Evolutionary conservation across 148 eudicot genomes (phyloP), one percentile per base, ranked within the genome.

Genomic region (Talinum fruticosum): DNA sequence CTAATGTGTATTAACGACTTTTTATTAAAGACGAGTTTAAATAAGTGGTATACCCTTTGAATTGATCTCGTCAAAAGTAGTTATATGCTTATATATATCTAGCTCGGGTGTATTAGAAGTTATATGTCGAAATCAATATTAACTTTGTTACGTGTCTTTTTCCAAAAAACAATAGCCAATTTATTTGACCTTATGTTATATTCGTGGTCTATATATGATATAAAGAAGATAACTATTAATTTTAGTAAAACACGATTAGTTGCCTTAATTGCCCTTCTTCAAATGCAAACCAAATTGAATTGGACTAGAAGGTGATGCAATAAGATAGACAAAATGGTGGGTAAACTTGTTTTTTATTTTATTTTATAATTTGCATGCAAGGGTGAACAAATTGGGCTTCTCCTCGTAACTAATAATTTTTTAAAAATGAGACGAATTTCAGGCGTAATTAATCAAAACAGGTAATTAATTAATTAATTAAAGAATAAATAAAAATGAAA

Each of bases 241-340:
- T 8, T 49, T 54, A n/a, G 6, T n/a, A 24, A n/a, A 59, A 59
- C 64, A 59, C 64, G 28, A 59, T 59, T 24, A 59, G 57, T 16
- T 19, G 2, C 23, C 6, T 16, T 51, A 51, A 51, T 51, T 5
- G 4, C 21, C 64, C 64, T 59, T n/a, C 64, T 59, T n/a, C 64
- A 51, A 15, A 51, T 51, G 23, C 57, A 51, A 51, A 51, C n/a
- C 15, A 51, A 51, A 51, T 51, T 51, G 5, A 59, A 59, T 59
- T 24, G n/a, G n/a, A 4, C 6, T 6, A n/a, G 64, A n/a, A n/a
- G 16, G n/a, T 57, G 28, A 59, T 24, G 30, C 33, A 13, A 62
- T 18, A 66, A 66, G n/a, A 34, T 30, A 8, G 70, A 66, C 45
- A 71, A 71, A 71, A 38, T 13, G 33, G 54, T 38, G 73, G 53